Percentiles rank a stretch among this genome's conserved stretches.
Evolutionary conservation across 2,329 filamentous ascomycete genomes (phyloP).

Genomic region (Lecanosticta acicola): DNA sequence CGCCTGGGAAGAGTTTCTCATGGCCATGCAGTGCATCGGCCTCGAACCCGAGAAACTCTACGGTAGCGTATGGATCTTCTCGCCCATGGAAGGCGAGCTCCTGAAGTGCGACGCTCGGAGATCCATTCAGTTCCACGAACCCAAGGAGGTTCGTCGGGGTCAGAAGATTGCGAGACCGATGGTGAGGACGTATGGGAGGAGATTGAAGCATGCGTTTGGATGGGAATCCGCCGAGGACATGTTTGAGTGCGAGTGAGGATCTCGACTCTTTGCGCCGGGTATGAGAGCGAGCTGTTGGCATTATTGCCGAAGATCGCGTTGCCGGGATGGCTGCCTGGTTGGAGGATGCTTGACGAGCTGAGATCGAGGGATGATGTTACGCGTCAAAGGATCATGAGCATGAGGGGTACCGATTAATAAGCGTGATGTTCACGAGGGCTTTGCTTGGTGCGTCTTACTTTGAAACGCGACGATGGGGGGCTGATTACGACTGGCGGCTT

Average conservation of each 20-base stretch:
- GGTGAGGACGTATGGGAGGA: conserved; percentile 46
- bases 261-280: conserved; percentile 26
- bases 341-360: background rate
- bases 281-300: background rate
- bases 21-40: conserved; percentile 47
- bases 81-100: conserved; percentile 11
- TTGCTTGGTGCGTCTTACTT: background rate
- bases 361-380: background rate
- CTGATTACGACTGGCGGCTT: background rate
- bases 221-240: conserved; percentile 22
- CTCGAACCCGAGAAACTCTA: conserved; percentile 54
- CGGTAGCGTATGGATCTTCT: conserved; percentile 58
- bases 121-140: conserved; percentile 57
- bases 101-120: conserved; percentile 38
- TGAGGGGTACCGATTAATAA: background rate
- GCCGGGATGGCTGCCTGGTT: background rate
- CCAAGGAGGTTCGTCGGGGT: conserved; percentile 43
- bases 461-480: background rate
- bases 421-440: background rate
- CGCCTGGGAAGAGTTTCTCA: conserved; percentile 50
- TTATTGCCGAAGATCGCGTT: background rate
- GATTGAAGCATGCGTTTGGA: conserved; percentile 39
- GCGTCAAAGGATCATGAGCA: background rate
- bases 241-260: conserved; percentile 27
- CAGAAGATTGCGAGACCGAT: conserved; percentile 47